Evolutionary conservation across 345 rosid species (phyloP), one percentile per base, ranked within the genome.

Genomic region (Hibiscus trionum): DNA sequence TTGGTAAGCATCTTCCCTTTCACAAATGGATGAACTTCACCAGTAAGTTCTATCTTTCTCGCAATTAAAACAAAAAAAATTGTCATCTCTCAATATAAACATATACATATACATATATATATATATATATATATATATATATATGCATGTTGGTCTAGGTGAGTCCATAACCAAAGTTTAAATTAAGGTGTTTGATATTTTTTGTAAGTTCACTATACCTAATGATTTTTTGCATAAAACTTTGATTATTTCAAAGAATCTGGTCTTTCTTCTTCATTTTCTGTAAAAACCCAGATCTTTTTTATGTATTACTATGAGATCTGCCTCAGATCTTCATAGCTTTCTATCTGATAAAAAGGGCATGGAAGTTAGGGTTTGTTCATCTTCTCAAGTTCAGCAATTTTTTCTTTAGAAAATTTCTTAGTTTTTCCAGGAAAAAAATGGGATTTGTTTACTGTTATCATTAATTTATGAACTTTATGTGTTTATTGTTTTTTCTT

Each of bases 1-100:
- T 85, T 83, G 84, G 88, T 80, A 76, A 55, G 88, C 90, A 78
- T 84, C 84, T 83, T 73, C 35, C 37, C 56, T 72, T 77, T 74
- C 75, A 56, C 58, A 55, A 57, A 35, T 61, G 61, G 77, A 68
- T 69, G 58, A 55, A 76, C 72, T 73, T 74, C 80, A 39, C 71
- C 72, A 52, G 2, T 71, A 62, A 49, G 55, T 59, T 47, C 70
- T 64, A 76, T 72, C 58, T 80, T 73, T 69, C 71, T 58, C 21
- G 53, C 44, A 69, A 61, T 29, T 1, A 15, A 27, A 27, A 21
- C 11, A 14, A 47, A 42, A 15, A 17, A 55, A 55, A 21, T 2
- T 17, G 2, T 19, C 1, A 55, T 2, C 26, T 21, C 14, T 21
- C 29, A 19, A 21, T 56, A 19, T 24, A 19, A 5, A 16, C 6